A percentile compares a stretch with the other conserved stretches of the same genome.
These are phyloP conservation scores for Cylindrodendrum hubeiense DNA, from an alignment of 2,329 filamentous ascomycete species.

Conservation along the genomic window DNA sequence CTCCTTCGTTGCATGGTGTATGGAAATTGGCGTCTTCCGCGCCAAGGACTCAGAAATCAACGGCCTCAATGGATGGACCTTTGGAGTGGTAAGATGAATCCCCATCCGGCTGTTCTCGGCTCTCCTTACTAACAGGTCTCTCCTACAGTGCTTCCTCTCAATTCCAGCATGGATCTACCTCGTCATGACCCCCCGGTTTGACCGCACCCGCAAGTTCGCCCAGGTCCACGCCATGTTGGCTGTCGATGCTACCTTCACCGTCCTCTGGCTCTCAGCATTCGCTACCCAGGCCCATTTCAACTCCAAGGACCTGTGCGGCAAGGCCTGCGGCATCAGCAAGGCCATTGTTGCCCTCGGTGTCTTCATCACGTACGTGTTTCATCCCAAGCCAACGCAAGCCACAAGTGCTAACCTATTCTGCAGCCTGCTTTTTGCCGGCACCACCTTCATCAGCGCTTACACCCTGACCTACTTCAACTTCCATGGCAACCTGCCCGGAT, in stretches of 20 bases:
- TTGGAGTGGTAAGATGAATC: slow-evolving; percentile 67
- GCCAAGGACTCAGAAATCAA: slow-evolving; percentile 61
- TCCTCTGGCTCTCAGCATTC: slow-evolving; percentile 77
- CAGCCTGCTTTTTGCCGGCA: slow-evolving; percentile 68
- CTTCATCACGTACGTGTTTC: slow-evolving; percentile 67
- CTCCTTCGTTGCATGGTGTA: slow-evolving; percentile 67
- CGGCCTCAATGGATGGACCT: slow-evolving; percentile 73
- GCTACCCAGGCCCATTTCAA: slow-evolving; percentile 75
- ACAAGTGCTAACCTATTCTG: slow-evolving; percentile 16
- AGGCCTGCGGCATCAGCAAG: slow-evolving; percentile 71
- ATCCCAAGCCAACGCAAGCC: background rate
- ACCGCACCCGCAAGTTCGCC: slow-evolving; percentile 71
- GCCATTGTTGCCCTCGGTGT: slow-evolving; percentile 73
- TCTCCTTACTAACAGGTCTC: background rate
- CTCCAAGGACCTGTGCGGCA: slow-evolving; percentile 65
- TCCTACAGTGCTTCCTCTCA: slow-evolving; percentile 71
- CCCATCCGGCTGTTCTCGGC: background rate
- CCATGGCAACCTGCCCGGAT: slow-evolving; percentile 72
- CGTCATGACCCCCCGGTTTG: slow-evolving; percentile 73
- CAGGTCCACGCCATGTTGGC: slow-evolving; percentile 72
- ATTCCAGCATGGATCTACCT: slow-evolving; percentile 75
- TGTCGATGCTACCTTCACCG: slow-evolving; percentile 67
- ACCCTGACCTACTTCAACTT: slow-evolving; percentile 72
- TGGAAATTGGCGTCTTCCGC: slow-evolving; percentile 71
- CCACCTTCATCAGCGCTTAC: slow-evolving; percentile 69